Conservation (phyloP, 1,284 basidiomycete genomes). For the Stereum hirsutum region DNA sequence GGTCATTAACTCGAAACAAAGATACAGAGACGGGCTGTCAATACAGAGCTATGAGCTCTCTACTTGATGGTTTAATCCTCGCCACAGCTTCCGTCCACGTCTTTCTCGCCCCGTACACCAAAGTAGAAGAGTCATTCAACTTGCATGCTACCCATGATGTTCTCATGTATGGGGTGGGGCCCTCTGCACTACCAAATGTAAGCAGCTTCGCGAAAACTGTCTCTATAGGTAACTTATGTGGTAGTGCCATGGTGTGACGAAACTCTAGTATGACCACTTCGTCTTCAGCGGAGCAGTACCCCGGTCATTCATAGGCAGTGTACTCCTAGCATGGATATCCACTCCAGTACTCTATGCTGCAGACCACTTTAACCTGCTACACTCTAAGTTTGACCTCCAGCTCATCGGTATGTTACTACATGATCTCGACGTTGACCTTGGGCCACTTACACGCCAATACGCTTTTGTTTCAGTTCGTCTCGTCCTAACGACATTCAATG, state of each 20-base stretch:
- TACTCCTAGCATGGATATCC: conserved; percentile 48
- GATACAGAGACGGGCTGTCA: too few relatives aligned
- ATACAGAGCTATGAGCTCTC: background rate
- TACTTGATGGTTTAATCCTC: conserved; percentile 49
- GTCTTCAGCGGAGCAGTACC: conserved; percentile 87
- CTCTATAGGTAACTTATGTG: conserved; percentile 1
- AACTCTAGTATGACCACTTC: conserved; percentile 78
- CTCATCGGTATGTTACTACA: conserved; percentile 37
- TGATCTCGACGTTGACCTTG: background rate
- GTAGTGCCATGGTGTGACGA: background rate
- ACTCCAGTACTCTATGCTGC: conserved; percentile 35
- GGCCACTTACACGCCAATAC: conserved; percentile 3
- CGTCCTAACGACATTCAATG: conserved; percentile 64
- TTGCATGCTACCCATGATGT: conserved; percentile 90
- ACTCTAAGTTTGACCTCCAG: conserved; percentile 54
- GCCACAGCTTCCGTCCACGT: conserved; percentile 57
- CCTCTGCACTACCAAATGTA: conserved; percentile 38
- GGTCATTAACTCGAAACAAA: too few relatives aligned
- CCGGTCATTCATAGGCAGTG: conserved; percentile 75
- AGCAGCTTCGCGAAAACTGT: conserved; percentile 15
- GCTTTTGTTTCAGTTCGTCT: conserved; percentile 51
- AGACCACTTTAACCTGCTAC: conserved; percentile 29
- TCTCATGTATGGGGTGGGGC: conserved; percentile 61
- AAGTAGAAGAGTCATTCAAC: conserved; percentile 97
- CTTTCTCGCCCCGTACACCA: conserved; percentile 79